These are phyloP conservation scores for Papiliotrema nemorosa DNA, from an alignment of 1,284 basidiomycete species.

Conservation along the genomic window DNA sequence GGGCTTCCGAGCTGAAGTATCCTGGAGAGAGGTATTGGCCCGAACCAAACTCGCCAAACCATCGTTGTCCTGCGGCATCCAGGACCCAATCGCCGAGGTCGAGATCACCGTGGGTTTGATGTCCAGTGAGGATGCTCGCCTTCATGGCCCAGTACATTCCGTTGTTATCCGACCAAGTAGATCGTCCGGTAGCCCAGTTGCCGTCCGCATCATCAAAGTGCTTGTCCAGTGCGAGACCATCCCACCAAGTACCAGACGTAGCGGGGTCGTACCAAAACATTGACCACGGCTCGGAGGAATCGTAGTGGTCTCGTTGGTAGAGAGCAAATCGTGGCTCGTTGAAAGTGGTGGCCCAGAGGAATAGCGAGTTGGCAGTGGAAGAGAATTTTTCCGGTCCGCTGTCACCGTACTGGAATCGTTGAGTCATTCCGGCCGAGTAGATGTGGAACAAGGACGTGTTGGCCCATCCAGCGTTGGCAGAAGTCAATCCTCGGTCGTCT, in stretches of 20 bases:
- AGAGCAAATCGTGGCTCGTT: conserved; percentile 70
- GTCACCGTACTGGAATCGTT: conserved; percentile 88
- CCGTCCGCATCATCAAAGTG: conserved; percentile 68
- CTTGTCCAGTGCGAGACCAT: conserved; percentile 73
- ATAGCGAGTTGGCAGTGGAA: conserved; percentile 53
- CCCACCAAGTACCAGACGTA: conserved; percentile 85
- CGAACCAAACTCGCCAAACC: conserved; percentile 92
- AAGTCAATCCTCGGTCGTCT: conserved; percentile 70
- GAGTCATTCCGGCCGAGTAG: conserved; percentile 77
- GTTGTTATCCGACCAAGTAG: conserved; percentile 83
- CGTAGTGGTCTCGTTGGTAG: conserved; percentile 87
- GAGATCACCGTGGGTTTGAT: conserved; percentile 91
- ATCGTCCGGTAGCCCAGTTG: conserved; percentile 88
- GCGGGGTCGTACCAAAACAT: conserved; percentile 98
- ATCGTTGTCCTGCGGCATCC: conserved; percentile 89
- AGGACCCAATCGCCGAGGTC: conserved; percentile 92
- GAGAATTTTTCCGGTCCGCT: conserved; percentile 86
- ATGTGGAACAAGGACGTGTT: conserved; percentile 87
- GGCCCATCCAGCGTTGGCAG: conserved; percentile 65
- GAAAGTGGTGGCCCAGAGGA: conserved; percentile 66
- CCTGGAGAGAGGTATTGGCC: conserved; percentile 70
- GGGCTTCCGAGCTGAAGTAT: conserved; percentile 70
- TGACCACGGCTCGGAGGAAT: conserved; percentile 85
- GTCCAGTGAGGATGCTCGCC: conserved; percentile 68
- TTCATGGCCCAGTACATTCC: conserved; percentile 86